Conservation (phyloP, 2,329 filamentous ascomycete genomes). For the Trichoderma sp. region DNA sequence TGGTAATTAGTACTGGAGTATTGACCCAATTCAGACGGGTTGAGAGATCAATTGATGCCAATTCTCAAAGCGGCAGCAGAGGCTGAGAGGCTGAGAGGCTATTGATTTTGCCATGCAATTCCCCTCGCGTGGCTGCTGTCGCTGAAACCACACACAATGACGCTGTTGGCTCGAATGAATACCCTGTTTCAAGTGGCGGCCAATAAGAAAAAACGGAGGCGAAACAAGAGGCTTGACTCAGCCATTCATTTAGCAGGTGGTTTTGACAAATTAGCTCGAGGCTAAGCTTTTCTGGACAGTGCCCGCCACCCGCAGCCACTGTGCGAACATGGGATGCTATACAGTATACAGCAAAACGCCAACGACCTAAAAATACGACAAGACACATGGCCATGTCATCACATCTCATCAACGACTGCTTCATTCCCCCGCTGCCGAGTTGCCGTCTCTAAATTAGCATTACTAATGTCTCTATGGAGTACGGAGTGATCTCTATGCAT, state of each 20-base stretch:
- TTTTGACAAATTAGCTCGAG: not conserved
- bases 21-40: no score
- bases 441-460: not conserved
- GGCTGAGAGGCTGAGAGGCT: not conserved
- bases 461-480: not conserved
- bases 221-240: conserved; percentile 5
- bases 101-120: not conserved
- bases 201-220: not conserved
- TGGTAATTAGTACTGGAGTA: no score
- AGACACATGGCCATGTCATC: not conserved
- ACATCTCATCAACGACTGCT: not conserved
- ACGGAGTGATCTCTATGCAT: no score
- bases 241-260: not conserved
- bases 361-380: not conserved
- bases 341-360: not conserved
- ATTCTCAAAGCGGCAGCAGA: no score
- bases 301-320: not conserved
- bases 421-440: not conserved
- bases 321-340: not conserved
- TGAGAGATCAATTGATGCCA: no score
- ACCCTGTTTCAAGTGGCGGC: not conserved
- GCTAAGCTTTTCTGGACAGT: conserved; percentile 18
- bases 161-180: not conserved
- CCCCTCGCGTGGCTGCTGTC: not conserved
- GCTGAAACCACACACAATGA: not conserved